Conservation (phyloP, 1,139 yeast species). For the Spathaspora jeffriesii region DNA sequence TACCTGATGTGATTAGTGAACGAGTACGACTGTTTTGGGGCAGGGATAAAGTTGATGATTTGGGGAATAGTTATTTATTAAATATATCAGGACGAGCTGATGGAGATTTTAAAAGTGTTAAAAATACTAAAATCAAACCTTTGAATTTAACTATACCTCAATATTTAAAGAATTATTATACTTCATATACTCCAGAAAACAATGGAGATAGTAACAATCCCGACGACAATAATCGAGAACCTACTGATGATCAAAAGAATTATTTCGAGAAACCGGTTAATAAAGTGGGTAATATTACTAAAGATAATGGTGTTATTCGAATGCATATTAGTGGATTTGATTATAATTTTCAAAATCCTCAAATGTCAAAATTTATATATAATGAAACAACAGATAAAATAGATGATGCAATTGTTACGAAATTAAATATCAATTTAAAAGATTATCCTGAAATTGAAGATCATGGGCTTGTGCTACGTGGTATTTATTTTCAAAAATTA, state of each 20-base stretch:
- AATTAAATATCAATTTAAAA: slow-evolving; percentile 24
- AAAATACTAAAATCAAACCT: slow-evolving; percentile 14
- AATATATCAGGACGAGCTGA: slow-evolving; percentile 52
- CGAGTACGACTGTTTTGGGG: slow-evolving; percentile 54
- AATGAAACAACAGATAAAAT: slow-evolving; percentile 16
- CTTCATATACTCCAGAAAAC: slow-evolving; percentile 18
- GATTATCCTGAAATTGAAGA: slow-evolving; percentile 44
- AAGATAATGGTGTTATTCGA: slow-evolving; percentile 25
- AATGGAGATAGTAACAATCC: slow-evolving; percentile 9
- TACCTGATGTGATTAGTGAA: slow-evolving; percentile 60
- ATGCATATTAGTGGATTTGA: slow-evolving; percentile 23
- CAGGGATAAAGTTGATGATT: slow-evolving; percentile 15
- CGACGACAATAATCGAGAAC: neutral
- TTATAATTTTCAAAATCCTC: slow-evolving; percentile 24
- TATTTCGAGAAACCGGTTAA: slow-evolving; percentile 5
- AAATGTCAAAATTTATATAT: slow-evolving; percentile 16
- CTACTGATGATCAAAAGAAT: neutral
- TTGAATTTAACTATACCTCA: slow-evolving; percentile 37
- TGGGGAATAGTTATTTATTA: slow-evolving; percentile 36
- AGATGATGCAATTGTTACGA: slow-evolving; percentile 33
- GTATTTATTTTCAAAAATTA: slow-evolving; percentile 68
- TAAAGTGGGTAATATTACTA: slow-evolving; percentile 31
- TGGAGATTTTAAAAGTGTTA: slow-evolving; percentile 40
- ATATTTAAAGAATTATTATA: slow-evolving; percentile 39
- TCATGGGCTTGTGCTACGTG: slow-evolving; percentile 53